Evolutionary conservation across 257 asterid genomes (phyloP), one percentile per base, ranked within the genome.

Genomic region (Ocimum tenuiflorum): DNA sequence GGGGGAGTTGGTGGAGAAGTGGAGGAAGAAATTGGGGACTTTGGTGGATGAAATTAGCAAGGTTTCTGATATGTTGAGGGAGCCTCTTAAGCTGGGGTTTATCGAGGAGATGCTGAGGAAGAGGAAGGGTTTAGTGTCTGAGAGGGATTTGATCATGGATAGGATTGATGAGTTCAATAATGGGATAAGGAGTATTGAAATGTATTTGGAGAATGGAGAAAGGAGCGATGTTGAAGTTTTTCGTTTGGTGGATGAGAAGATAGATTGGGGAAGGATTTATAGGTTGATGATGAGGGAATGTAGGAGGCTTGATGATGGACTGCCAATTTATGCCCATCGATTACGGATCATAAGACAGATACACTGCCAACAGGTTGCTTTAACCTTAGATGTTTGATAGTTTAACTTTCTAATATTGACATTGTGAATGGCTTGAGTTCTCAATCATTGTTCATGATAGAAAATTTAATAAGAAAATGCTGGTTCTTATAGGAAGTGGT

Each of bases 261-360:
- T 82, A 9, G 79, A 75, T 29, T 89, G 97, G 97, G 76, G 52
- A 76, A 83, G 72, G 73, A 71, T 92, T 65, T 80, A 82, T 70
- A 65, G 31, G 74, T 48, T 85, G 64, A 75, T 89, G 77, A 77
- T 59, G 81, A 92, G 99, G 81, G 99, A 92, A 54, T 79, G 91
- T 50, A 71, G 81, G 76, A 76, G 99, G 79, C 82, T 92, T 63
- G 91, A 84, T 27, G 88, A 83, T 74, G 97, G 99, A 15, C 83
- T 92, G 63, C 97, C 99, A 0, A 83, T 92, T 62, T 92, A 78
- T 49, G 80, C 87, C 49, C 80, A 60, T 68, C 71, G 97, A 22
- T 60, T 36, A 31, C 80, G 77, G 18, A 84, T 92, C 74, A 51
- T 89, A 45, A 73, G 61, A 29, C 84, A 73, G 65, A 83, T 92